Base-by-base conservation (phyloP, 2,329 filamentous ascomycete species). In the Lachnellula cervina region DNA sequence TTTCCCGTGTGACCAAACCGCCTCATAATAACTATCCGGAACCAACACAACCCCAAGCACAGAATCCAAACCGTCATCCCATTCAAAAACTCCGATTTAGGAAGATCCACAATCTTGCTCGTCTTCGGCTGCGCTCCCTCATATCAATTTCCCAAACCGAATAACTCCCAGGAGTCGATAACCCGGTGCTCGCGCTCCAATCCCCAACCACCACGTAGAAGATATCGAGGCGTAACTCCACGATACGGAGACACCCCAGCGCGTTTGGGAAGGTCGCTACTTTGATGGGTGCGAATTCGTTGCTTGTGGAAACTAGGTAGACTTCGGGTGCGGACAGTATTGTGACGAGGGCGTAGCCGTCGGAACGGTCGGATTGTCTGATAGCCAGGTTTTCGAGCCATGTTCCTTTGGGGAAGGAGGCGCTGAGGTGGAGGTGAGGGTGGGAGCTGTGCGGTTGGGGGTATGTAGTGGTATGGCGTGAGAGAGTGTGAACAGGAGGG, bases 291-390 rank as follows among this genome's bases (percentile, higher is more conserved):
- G 8, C 9, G 7, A n/a, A 37, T 19, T 37, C 14, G 25, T 19
- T 8, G 42, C 1, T 32, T 19, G 51, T 40, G 44, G 25, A 34
- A 25, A 53, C 3, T 2, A 47, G 23, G 5, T n/a, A 37, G 7
- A 53, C 19, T 11, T 19, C 21, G 16, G 51, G 51, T 4, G 16
- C 17, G n/a, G 17, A n/a, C 11, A 52, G 38, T 1, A 52, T 14
- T 9, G 51, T 46, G 25, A 40, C 38, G 16, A 52, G 51, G 80
- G 77, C 61, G 80, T 76, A 66, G 83, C 79, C 67, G 16, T 47
- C 44, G 83, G 80, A 66, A 83, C 79, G 67, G 16, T 47, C 44
- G 83, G 80, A 28, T 76, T 73, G 34, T 77, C 75, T 35, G 75
- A 76, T 34, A 9, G 17, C 51, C 13, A 52, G 38, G 14, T 45